Base-by-base conservation (phyloP, 805 yeast genomes). In the Osmozyma mogii region DNA sequence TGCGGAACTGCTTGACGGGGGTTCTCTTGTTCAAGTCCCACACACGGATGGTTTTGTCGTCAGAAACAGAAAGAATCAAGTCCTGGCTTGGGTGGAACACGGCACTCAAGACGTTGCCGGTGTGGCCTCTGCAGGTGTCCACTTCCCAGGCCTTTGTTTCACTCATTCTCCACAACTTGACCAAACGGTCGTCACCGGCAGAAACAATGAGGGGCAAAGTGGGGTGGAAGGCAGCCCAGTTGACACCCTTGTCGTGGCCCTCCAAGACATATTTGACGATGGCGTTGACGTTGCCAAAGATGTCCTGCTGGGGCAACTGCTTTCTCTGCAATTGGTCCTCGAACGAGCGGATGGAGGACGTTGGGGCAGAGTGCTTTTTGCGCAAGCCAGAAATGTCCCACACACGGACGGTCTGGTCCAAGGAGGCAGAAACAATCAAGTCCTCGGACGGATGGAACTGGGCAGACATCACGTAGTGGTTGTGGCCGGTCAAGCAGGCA, bases 121-220 rank as follows among this genome's bases (percentile, higher is more conserved):
- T 84, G 58, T 92, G 99, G 33, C 98, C 98, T 51, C 98, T 76
- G 58, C 96, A 89, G 16, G 96, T 84, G 54, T 92, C 99, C 36
- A 94, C 94, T 58, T 94, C 98, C 97, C 97, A 92, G 15, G 98
- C 98, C 60, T 88, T 85, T 21, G 94, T 78, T 43, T 92, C 96
- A 49, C 87, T 78, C 96, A 87, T 85, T 61, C 97, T 75, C 98
- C 98, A 92, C 41, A 94, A 67, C 58, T 89, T 89, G 34, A 92
- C 84, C 41, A 89, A 78, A 43, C 97, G 75, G 54, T 92, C 99
- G 55, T 92, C 99, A 56, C 94, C 94, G 47, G 89, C 94, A 11
- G 96, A 84, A 12, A 88, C 94, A 52, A 92, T 87, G 44, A 92
- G 69, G 9, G 97, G 97, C 52, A 87, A 69, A 15, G 89, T 85